These are phyloP conservation scores for Cubamyces sp. DNA, from an alignment of 768 basidiomycete genomes.

Conservation along the genomic window DNA sequence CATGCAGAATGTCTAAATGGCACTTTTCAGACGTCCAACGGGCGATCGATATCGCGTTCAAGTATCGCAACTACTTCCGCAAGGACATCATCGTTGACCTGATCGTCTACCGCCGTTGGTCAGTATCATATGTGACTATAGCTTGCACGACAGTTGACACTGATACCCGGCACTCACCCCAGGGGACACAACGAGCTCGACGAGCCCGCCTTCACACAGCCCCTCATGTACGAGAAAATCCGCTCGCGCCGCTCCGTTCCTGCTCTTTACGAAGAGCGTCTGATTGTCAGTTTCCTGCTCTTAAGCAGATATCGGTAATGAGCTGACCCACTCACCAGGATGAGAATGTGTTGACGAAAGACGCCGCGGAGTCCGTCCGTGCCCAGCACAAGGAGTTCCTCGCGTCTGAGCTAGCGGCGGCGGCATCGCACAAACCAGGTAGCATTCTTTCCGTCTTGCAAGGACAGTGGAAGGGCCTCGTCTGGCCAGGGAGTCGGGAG, in stretches of 20 bases:
- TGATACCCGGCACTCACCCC: constrained; percentile 8
- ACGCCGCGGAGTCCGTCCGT: constrained; percentile 55
- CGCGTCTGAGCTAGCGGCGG: constrained; percentile 58
- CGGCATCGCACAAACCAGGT: constrained; percentile 51
- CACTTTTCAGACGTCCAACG: constrained; percentile 70
- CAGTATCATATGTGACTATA: constrained; percentile 25
- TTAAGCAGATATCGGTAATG: background rate
- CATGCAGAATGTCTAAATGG: background rate
- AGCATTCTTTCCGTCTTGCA: constrained; percentile 57
- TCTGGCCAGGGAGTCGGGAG: constrained; percentile 60
- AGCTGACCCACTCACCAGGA: constrained; percentile 27
- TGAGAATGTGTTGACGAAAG: constrained; percentile 56
- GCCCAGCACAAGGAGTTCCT: constrained; percentile 63
- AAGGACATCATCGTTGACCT: constrained; percentile 92
- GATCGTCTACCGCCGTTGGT: constrained; percentile 87
- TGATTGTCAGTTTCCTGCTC: constrained; percentile 55
- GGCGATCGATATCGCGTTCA: constrained; percentile 87
- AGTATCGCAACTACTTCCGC: constrained; percentile 84
- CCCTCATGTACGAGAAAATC: constrained; percentile 91
- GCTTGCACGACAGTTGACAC: background rate
- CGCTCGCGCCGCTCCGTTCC: constrained; percentile 77
- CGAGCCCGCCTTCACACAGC: constrained; percentile 84
- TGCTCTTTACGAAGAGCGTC: constrained; percentile 76
- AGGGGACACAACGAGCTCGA: constrained; percentile 92
- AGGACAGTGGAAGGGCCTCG: constrained; percentile 65